Conservation (phyloP, 1,284 basidiomycete species). For the Papiliotrema flavescens region DNA sequence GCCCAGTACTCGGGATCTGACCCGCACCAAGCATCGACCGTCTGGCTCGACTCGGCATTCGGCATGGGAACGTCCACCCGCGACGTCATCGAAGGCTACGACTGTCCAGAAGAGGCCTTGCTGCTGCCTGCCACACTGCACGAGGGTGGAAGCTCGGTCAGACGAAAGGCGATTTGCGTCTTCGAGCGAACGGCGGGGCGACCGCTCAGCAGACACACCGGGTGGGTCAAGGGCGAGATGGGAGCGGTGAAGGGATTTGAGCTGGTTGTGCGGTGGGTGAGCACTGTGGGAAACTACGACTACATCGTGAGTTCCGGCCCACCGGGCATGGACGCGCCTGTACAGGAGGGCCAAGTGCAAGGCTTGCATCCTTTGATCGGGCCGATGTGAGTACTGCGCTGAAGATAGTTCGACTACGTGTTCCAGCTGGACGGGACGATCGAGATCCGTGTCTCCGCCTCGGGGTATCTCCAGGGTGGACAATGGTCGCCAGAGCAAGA, state of each 20-base stretch:
- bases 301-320: constrained; percentile 22
- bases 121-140: constrained; percentile 60
- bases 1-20: constrained; percentile 65
- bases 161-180: constrained; percentile 59
- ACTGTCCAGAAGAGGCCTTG: constrained; percentile 62
- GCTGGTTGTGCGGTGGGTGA: constrained; percentile 57
- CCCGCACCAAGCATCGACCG: constrained; percentile 61
- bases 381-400: background rate
- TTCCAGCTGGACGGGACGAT: constrained; percentile 65
- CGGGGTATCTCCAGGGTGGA: constrained; percentile 64
- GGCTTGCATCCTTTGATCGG: no score
- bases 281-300: constrained; percentile 62
- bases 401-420: constrained; percentile 58
- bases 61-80: constrained; percentile 59
- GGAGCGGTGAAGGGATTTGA: constrained; percentile 59
- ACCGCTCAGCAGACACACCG: constrained; percentile 58
- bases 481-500: constrained; percentile 57
- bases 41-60: constrained; percentile 64
- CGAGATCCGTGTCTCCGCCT: constrained; percentile 62
- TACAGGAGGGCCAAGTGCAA: no score
- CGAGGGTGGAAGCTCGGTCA: constrained; percentile 51
- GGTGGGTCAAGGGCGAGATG: constrained; percentile 22
- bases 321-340: no score
- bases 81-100: constrained; percentile 61
- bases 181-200: constrained; percentile 61